Evolutionary conservation across 31 red algal genomes (phyloP), one percentile per base, ranked within the genome.

Genomic region (Asparagopsis taxiformis): DNA sequence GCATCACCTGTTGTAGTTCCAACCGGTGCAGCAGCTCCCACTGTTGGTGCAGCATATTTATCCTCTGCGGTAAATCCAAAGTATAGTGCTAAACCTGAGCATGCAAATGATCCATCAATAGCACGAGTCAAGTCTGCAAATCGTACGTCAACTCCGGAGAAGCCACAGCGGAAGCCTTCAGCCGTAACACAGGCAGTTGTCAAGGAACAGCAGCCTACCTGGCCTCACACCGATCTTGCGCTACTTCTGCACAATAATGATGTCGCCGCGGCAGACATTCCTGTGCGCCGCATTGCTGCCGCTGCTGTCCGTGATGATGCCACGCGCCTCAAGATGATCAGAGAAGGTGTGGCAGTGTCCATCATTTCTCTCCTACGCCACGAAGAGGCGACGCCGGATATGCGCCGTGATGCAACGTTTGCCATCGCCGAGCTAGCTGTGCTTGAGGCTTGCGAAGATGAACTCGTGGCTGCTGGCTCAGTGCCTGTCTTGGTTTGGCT

Each of bases 391-490:
- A 82, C 87, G 4, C n/a, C 83, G n/a, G 76, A 82, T 3, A 77
- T 82, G 77, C 70, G 83, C 11, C 83, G 83, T 9, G 44, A 78
- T 35, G 83, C 65, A 17, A 55, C 74, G 1, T 88, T 72, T 63
- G 71, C 74, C 15, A 67, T 88, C 48, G 83, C 83, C 9, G 83
- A 88, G 25, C 57, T 88, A n/a, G 74, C 73, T 0, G 72, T 81
- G 0, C 31, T 77, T 22, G 87, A 91, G 16, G 57, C 60, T 6
- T 80, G 69, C 30, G 87, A 91, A 28, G 60, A 74, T 32, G 62
- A 62, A 51, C 74, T 80, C 11, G 70, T 81, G 3, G 75, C 74
- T 25, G 68, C 75, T 17, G 87, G 70, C 7, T 50, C 75, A 1
- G 65, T 91, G 22, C 63, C 77, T 13, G 60, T 77, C 15, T 55